Evolutionary conservation across 176 grass and related monocot species (phyloP), one percentile per base, ranked within the genome.

Genomic region (Hsuehochloa calcarea): DNA sequence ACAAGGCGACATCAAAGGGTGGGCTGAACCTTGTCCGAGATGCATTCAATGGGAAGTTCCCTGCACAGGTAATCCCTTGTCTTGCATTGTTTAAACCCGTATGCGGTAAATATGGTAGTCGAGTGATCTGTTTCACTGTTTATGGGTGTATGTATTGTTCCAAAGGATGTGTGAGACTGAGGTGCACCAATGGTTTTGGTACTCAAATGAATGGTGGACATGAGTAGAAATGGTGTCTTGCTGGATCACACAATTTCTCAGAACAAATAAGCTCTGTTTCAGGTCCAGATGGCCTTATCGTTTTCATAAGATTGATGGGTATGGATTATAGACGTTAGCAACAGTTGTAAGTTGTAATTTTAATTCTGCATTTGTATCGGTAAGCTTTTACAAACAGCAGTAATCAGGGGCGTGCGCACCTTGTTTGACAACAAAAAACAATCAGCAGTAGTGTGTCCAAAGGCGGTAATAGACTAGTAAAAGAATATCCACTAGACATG

Each of bases 31-130:
- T 95, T 65, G 83, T 68, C 11, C 76, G 10, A 7, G 23, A 66
- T 75, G 88, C 86, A 15, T 95, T 95, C 67, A 8, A 60, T 69
- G 90, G 93, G 4, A 90, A 82, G 34, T 95, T 92, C 23, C 90
- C 90, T 34, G 85, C 86, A 44, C 93, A 95, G 90, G 93, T 95
- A 92, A 85, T 87, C 31, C 80, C 25, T 13, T 22, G 13, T 65
- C 40, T 90, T 80, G 29, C 25, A 52, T 75, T 68, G n/a, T 29
- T 16, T 89, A 70, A 63, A 85, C 60, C 66, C 17, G 12, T 63
- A 51, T 34, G 68, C 22, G 26, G 23, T 5, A 45, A 70, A 76
- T 81, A 26, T 77, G 26, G 27, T 61, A 74, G 59, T 59, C 0
- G 25, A 29, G 10, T 38, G 19, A 58, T 63, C 45, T 79, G 60